Base-by-base conservation (phyloP, 768 basidiomycete genomes). In the Lentinula sp. region DNA sequence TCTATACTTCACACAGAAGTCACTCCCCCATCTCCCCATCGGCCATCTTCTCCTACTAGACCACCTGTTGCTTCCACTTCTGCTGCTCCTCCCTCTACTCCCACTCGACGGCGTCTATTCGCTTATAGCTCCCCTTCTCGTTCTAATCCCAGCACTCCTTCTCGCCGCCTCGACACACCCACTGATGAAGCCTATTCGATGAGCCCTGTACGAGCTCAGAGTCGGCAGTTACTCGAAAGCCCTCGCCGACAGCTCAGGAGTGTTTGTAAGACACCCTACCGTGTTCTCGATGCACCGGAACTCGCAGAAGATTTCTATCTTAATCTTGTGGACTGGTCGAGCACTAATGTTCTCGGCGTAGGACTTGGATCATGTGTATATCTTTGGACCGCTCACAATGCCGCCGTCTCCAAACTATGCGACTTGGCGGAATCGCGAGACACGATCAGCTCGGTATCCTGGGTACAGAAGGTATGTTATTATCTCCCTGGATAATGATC, bases 271-370 rank as follows among this genome's bases (percentile, higher is more conserved):
- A 97, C 95, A 0, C 96, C 96, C 2, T 98, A 96, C 77, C 86
- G 97, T 61, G 96, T 98, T 0, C 83, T 98, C 37, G 96, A 99
- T 70, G 96, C 96, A 7, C 97, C 96, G 0, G 95, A 98, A 59
- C 85, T 99, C 12, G 93, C 94, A 33, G 96, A 98, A 70, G 96
- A 99, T 72, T 99, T 98, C 73, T 98, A 99, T 69, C 88, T 99
- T 64, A 98, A 98, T 69, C 81, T 98, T 10, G 95, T 98, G 23
- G 95, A 98, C 64, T 98, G 97, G 97, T 93, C 91, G 2, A 90
- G 87, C 57, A 95, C 92, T 4, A 98, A 98, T 69, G 87, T 98
- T 0, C 85, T 98, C 0, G 95, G 91, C 3, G 97, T 98, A 7
- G 96, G 95, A 2, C 81, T 99, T 6, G 92, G 89, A 2, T 79